A percentile compares a stretch with the other conserved stretches of the same genome.
Conservation (phyloP, 2,329 filamentous ascomycete species). For the Verticillium tricorpus region DNA sequence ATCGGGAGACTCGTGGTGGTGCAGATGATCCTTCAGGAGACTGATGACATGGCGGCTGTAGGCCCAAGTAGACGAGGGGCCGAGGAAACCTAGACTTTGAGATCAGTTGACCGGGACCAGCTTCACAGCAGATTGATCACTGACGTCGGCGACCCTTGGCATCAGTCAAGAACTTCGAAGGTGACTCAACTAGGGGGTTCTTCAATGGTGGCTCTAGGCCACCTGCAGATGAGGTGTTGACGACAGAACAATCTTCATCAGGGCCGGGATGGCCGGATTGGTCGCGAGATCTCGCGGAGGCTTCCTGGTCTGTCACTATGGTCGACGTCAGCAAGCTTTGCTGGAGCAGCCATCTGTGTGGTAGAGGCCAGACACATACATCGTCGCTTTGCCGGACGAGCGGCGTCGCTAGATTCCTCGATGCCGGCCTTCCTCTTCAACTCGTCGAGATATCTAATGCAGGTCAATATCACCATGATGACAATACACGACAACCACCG, state of each 20-base stretch:
- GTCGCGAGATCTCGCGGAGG: no score
- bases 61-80: constrained; percentile 8
- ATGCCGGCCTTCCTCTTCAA: constrained; percentile 7
- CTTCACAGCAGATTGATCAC: neutral
- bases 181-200: constrained; percentile 4
- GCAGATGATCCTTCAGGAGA: constrained; percentile 14
- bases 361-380: neutral
- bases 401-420: neutral
- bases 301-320: no score
- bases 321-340: no score
- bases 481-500: no score
- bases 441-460: constrained; percentile 2
- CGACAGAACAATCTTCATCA: neutral
- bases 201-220: neutral
- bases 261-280: neutral
- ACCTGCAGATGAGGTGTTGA: no score
- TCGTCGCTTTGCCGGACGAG: neutral
- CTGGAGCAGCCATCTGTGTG: no score
- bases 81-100: constrained; percentile 3
- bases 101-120: neutral
- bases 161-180: constrained; percentile 6
- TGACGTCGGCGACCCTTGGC: constrained; percentile 2
- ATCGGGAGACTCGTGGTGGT: constrained; percentile 16
- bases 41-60: constrained; percentile 8
- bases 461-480: neutral